These are phyloP conservation scores for Paracorniculantispora psalliotae DNA, from an alignment of 2,329 filamentous ascomycete species.

Conservation along the genomic window DNA sequence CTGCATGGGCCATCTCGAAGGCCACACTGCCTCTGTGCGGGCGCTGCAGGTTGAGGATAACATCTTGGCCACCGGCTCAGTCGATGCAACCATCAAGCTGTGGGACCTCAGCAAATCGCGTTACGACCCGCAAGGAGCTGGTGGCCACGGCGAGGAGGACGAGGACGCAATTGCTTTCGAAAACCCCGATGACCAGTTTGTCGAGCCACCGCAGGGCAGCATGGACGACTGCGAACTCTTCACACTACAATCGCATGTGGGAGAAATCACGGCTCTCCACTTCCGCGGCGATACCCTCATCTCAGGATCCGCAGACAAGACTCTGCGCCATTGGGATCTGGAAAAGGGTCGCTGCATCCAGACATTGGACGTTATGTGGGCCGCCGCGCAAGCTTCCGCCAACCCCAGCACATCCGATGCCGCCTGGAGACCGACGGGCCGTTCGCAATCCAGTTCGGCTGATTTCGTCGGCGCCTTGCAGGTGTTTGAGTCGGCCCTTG, in stretches of 20 bases:
- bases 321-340: constrained; percentile 93
- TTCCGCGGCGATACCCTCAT: constrained; percentile 86
- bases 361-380: constrained; percentile 96
- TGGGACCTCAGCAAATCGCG: constrained; percentile 92
- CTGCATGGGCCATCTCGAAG: constrained; percentile 87
- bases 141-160: constrained; percentile 55
- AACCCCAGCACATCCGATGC: constrained; percentile 57
- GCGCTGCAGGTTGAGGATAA: constrained; percentile 93
- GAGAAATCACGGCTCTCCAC: constrained; percentile 89
- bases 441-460: constrained; percentile 58
- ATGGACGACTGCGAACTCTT: constrained; percentile 89
- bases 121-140: constrained; percentile 66
- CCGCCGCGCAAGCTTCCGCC: constrained; percentile 80
- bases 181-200: constrained; percentile 60
- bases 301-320: constrained; percentile 96
- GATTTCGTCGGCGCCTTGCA: constrained; percentile 94
- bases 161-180: constrained; percentile 69
- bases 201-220: constrained; percentile 70
- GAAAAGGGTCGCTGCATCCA: constrained; percentile 97
- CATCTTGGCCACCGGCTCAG: constrained; percentile 87
- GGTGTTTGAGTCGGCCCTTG: constrained; percentile 91
- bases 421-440: constrained; percentile 68
- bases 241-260: constrained; percentile 83
- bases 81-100: constrained; percentile 88
- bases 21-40: constrained; percentile 89